Percentiles rank a stretch among this genome's conserved stretches.
Conservation (phyloP, 257 asterid species). For the Asclepias syriaca region DNA sequence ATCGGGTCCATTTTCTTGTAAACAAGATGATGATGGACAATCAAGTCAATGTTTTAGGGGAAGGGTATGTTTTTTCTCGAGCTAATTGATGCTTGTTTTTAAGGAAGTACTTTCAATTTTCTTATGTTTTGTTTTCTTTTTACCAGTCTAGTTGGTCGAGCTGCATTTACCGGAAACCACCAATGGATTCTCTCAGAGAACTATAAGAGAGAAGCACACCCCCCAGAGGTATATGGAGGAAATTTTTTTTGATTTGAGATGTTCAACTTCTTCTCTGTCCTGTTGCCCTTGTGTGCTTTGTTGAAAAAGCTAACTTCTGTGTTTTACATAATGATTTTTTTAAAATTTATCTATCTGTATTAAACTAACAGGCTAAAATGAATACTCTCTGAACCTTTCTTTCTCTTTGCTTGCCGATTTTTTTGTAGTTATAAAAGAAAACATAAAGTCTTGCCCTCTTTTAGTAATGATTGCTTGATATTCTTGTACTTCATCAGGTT, state of each 20-base stretch:
- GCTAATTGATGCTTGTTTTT: neutral
- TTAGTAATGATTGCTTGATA: conserved; percentile 4
- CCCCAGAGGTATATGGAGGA: conserved; percentile 66
- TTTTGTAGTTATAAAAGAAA: neutral
- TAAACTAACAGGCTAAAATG: neutral
- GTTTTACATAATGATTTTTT: neutral
- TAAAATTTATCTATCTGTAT: neutral
- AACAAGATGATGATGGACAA: conserved; percentile 84
- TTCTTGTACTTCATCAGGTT: conserved; percentile 40
- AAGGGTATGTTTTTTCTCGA: conserved; percentile 51
- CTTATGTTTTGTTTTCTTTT: neutral
- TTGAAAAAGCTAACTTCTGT: neutral
- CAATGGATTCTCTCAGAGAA: conserved; percentile 64
- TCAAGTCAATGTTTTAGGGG: conserved; percentile 71
- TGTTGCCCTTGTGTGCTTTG: neutral
- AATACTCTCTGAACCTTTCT: neutral
- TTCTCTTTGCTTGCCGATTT: neutral
- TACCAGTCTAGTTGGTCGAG: conserved; percentile 78
- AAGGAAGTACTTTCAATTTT: neutral
- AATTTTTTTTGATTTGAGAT: neutral
- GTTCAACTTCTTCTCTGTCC: neutral
- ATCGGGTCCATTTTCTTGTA: conserved; percentile 56
- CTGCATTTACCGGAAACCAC: conserved; percentile 75
- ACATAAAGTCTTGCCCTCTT: neutral
- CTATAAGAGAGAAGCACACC: conserved; percentile 44